These are phyloP conservation scores for Bromus sterilis DNA, from an alignment of 176 grass and related monocot species.

Conservation along the genomic window DNA sequence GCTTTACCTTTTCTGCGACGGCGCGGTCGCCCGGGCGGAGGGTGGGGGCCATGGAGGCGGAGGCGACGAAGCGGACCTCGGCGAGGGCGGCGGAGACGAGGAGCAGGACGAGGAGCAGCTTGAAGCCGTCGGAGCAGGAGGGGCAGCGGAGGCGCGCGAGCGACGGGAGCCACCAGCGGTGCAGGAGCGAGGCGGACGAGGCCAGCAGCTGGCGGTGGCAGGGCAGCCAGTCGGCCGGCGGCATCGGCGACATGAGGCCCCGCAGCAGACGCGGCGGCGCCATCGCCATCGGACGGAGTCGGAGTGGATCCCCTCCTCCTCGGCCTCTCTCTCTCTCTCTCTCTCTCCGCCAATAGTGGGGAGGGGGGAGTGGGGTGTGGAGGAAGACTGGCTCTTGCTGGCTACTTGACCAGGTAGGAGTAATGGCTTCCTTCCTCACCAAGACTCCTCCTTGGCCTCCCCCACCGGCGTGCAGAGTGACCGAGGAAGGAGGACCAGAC, in stretches of 20 bases:
- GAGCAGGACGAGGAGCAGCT: constrained; percentile 34
- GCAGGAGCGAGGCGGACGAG: background rate
- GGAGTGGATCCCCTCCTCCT: background rate
- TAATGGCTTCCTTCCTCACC: background rate
- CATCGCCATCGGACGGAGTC: constrained; percentile 1
- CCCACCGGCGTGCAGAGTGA: background rate
- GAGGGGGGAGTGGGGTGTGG: background rate
- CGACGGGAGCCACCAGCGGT: constrained; percentile 6
- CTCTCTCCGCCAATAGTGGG: background rate
- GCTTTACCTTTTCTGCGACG: constrained; percentile 29
- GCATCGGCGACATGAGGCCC: constrained; percentile 14
- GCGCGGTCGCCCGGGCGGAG: constrained; percentile 34
- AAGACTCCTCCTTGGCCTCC: background rate
- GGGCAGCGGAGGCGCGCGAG: constrained; percentile 17
- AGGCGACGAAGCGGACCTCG: constrained; percentile 47
- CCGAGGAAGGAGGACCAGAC: background rate
- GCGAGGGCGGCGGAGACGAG: constrained; percentile 35
- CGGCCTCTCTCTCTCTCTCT: background rate
- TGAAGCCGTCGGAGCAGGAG: constrained; percentile 29
- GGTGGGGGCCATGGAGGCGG: constrained; percentile 49
- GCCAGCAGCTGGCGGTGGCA: constrained; percentile 36
- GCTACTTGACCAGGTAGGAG: background rate
- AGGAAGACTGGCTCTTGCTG: background rate
- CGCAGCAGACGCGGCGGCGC: constrained; percentile 24
- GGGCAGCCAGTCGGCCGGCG: constrained; percentile 33